phyloP scores from a whole-genome alignment of 805 yeast genomes.

The Candida taoyuanica region DNA sequence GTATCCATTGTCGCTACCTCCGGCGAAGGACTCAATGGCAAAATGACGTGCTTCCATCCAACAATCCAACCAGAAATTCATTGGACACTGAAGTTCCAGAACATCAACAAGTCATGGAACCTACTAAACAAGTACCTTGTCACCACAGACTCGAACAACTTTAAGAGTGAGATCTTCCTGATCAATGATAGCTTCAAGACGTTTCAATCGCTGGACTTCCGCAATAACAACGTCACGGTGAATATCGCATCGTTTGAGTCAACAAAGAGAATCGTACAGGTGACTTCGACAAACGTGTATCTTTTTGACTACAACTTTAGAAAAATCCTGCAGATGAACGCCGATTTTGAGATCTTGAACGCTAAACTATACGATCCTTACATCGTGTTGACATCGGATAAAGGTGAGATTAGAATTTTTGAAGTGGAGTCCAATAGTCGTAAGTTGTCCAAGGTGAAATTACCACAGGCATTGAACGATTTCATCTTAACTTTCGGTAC shows the following conservation, averaged over 20 bases:
- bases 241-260: constrained; percentile 57
- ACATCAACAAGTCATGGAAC: constrained; percentile 74
- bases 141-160: constrained; percentile 63
- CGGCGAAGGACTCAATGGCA: constrained; percentile 55
- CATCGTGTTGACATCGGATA: constrained; percentile 56
- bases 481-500: constrained; percentile 68
- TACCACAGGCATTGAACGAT: constrained; percentile 35
- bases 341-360: constrained; percentile 58
- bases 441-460: constrained; percentile 31
- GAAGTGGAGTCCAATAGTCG: constrained; percentile 36
- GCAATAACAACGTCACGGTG: constrained; percentile 58
- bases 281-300: constrained; percentile 60
- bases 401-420: constrained; percentile 65
- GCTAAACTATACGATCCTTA: constrained; percentile 61
- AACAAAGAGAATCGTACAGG: constrained; percentile 63
- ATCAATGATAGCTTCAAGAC: constrained; percentile 59
- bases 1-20: constrained; percentile 64
- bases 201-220: constrained; percentile 56
- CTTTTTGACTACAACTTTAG: constrained; percentile 61
- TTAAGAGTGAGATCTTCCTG: constrained; percentile 64
- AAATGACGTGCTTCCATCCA: constrained; percentile 59
- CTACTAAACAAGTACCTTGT: constrained; percentile 56
- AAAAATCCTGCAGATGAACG: constrained; percentile 44
- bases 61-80: constrained; percentile 63
- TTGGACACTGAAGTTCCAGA: constrained; percentile 66